A percentile compares a stretch with the other conserved stretches of the same genome.
These are phyloP conservation scores for Elaeis guineensis DNA, from an alignment of 176 grass and related monocot species.

Conservation along the genomic window DNA sequence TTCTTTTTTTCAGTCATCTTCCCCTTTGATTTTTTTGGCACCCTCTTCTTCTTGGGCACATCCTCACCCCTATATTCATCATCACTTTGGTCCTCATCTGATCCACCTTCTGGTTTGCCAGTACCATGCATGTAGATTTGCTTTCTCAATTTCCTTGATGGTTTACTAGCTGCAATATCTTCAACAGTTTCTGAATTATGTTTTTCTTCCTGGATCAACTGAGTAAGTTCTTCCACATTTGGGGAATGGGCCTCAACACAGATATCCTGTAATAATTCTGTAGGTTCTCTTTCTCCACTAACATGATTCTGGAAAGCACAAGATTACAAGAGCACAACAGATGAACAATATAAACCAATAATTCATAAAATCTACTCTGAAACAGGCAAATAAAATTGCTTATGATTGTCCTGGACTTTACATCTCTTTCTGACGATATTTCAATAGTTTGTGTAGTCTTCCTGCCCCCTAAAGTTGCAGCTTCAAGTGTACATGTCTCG, in stretches of 20 bases:
- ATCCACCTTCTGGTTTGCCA: conserved; percentile 16
- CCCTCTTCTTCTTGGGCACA: conserved; percentile 22
- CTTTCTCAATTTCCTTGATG: conserved; percentile 29
- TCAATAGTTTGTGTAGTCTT: no score
- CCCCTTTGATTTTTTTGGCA: conserved; percentile 28
- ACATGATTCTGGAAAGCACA: conserved; percentile 17
- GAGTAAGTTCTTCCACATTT: conserved; percentile 7
- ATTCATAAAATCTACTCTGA: background rate
- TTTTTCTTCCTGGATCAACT: conserved; percentile 25
- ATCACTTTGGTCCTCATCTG: conserved; percentile 17
- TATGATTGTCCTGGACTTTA: no score
- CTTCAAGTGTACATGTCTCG: no score
- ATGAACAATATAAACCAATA: background rate
- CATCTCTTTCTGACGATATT: no score
- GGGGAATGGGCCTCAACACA: conserved; percentile 2
- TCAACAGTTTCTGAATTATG: conserved; percentile 10
- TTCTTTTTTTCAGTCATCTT: conserved; percentile 34
- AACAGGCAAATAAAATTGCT: no score
- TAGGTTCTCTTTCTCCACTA: conserved; percentile 14
- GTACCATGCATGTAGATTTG: conserved; percentile 18
- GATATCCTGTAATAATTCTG: conserved; percentile 17
- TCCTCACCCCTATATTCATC: conserved; percentile 29
- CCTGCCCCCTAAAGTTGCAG: no score
- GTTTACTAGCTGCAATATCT: conserved; percentile 10
- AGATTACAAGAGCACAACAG: background rate